Conservation (phyloP, 1,284 basidiomycete species). For the Cutaneotrichosporon curvatum region DNA sequence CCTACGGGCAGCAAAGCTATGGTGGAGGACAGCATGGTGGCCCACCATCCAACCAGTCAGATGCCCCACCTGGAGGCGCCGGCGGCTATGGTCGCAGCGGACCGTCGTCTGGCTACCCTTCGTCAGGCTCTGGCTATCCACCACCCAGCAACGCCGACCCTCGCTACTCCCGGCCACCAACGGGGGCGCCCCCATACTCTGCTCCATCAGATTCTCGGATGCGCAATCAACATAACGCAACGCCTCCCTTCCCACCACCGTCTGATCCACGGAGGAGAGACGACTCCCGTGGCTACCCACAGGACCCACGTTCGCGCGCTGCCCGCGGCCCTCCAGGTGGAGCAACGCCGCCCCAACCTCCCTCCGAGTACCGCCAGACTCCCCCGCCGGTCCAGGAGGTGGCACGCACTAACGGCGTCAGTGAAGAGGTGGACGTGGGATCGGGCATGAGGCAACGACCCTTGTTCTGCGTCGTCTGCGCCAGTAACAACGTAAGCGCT, state of each 20-base stretch:
- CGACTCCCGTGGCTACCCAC: background rate
- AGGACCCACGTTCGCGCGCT: conserved; percentile 3
- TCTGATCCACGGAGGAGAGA: conserved; percentile 3
- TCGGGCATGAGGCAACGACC: conserved; percentile 50
- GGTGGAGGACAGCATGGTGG: background rate
- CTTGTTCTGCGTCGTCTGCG: conserved; percentile 94
- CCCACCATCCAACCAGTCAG: background rate
- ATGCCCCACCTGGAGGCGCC: background rate
- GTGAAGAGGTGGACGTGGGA: conserved; percentile 10
- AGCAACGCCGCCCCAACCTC: background rate
- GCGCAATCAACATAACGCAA: background rate
- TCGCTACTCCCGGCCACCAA: background rate
- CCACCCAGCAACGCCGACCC: background rate
- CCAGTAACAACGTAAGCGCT: conserved; percentile 78
- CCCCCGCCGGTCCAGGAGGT: conserved; percentile 2
- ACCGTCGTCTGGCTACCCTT: background rate
- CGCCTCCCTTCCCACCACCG: conserved; percentile 5
- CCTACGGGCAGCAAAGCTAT: conserved; percentile 1
- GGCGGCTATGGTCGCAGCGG: conserved; percentile 3
- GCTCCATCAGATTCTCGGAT: background rate
- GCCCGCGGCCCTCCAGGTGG: background rate
- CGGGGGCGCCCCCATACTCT: background rate
- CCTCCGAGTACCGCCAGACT: conserved; percentile 2
- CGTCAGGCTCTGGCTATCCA: background rate
- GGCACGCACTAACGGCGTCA: conserved; percentile 2